Evolutionary conservation across 192 early-diverging fungal genomes (phyloP).

Genomic region (Powellomyces hirtus): DNA sequence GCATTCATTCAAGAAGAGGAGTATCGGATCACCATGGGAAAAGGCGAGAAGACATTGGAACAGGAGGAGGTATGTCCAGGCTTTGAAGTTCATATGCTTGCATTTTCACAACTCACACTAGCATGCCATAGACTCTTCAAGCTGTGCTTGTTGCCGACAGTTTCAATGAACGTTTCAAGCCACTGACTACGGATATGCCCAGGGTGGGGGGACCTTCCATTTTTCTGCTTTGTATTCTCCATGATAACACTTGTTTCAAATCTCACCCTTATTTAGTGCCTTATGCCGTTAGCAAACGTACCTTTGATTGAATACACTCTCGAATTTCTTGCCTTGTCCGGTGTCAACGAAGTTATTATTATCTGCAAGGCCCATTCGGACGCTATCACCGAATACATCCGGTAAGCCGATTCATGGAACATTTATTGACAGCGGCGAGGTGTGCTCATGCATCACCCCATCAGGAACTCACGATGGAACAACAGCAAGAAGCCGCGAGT

Average conservation of each 20-base stretch:
- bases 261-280: conserved; percentile 54
- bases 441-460: background rate
- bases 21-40: background rate
- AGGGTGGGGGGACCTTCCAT: conserved; percentile 57
- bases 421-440: background rate
- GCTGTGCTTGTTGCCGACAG: conserved; percentile 93
- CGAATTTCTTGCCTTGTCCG: conserved; percentile 84
- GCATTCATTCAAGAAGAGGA: too few species aligned
- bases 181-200: conserved; percentile 79
- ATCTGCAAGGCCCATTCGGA: conserved; percentile 84
- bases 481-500: conserved; percentile 66
- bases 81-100: background rate
- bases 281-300: conserved; percentile 92
- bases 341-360: conserved; percentile 82
- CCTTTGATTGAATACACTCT: conserved; percentile 96
- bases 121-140: conserved; percentile 56
- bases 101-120: background rate
- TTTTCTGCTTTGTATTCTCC: background rate
- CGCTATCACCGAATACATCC: conserved; percentile 78
- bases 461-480: conserved; percentile 71
- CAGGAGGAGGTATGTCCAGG: background rate
- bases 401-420: conserved; percentile 50
- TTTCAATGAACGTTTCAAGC: conserved; percentile 80
- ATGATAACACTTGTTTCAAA: background rate
- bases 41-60: background rate